These are phyloP conservation scores for Colletotrichum spinosum DNA, from an alignment of 2,329 filamentous ascomycete species.

Conservation along the genomic window DNA sequence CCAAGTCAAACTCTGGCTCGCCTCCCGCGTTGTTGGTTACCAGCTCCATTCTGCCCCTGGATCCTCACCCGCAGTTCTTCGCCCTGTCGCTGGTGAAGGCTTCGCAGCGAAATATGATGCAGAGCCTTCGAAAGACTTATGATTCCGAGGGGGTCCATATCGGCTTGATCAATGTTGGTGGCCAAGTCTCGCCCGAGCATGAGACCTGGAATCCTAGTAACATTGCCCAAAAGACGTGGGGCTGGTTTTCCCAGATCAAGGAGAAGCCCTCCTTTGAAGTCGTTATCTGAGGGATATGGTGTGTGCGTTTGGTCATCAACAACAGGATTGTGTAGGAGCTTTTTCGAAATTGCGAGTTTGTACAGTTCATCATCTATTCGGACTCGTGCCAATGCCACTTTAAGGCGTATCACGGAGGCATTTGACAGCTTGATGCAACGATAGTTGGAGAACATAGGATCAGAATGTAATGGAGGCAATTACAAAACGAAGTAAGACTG, in stretches of 20 bases:
- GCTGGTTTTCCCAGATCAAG: slow-evolving; percentile 54
- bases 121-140: slow-evolving; percentile 56
- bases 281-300: slow-evolving; percentile 35
- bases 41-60: slow-evolving; percentile 58
- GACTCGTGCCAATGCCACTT: no score
- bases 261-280: slow-evolving; percentile 52
- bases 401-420: no score
- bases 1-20: slow-evolving; percentile 42
- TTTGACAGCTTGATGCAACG: no score
- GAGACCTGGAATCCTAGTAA: neutral
- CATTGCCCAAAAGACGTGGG: slow-evolving; percentile 59
- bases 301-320: no score
- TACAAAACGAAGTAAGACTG: no score
- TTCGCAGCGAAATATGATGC: slow-evolving; percentile 61
- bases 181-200: slow-evolving; percentile 49
- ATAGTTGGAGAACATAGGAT: no score
- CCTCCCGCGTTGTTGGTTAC: slow-evolving; percentile 62
- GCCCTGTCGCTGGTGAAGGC: slow-evolving; percentile 63
- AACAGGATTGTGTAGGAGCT: no score
- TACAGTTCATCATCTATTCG: no score
- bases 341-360: no score
- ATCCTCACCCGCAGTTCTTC: slow-evolving; percentile 59
- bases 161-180: slow-evolving; percentile 59
- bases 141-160: slow-evolving; percentile 55
- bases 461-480: no score